A percentile compares a stretch with the other conserved stretches of the same genome.
Evolutionary conservation across 2,329 filamentous ascomycete genomes (phyloP).

Genomic region (Madurella mycetomatis): DNA sequence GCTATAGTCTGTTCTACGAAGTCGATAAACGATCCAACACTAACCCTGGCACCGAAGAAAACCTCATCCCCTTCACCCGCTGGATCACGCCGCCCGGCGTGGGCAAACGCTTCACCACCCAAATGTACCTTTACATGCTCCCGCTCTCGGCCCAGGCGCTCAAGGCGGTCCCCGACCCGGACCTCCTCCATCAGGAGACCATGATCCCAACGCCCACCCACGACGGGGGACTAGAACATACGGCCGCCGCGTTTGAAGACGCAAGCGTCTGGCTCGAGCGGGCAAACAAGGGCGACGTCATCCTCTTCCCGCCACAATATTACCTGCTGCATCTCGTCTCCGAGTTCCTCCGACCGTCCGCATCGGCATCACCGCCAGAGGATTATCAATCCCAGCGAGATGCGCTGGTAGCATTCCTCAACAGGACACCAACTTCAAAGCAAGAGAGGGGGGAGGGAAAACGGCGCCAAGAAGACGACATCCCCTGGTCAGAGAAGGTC

Average conservation of each 20-base stretch:
- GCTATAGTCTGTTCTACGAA: not conserved
- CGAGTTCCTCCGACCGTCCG: constrained; percentile 40
- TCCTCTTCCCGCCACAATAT: constrained; percentile 87
- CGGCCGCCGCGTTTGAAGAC: constrained; percentile 72
- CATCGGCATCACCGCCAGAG: constrained; percentile 25
- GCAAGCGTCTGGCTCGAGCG: constrained; percentile 64
- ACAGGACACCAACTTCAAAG: constrained; percentile 34
- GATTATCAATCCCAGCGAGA: constrained; percentile 46
- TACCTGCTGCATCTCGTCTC: constrained; percentile 62
- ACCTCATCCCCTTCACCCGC: constrained; percentile 76
- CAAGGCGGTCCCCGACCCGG: not conserved
- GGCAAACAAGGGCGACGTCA: constrained; percentile 62
- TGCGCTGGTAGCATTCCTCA: constrained; percentile 51
- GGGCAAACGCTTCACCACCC: constrained; percentile 79
- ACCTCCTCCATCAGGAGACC: constrained; percentile 41
- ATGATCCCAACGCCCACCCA: constrained; percentile 64
- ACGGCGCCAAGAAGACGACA: constrained; percentile 27
- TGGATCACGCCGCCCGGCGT: constrained; percentile 80
- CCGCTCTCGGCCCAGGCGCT: constrained; percentile 45
- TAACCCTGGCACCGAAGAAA: constrained; percentile 38
- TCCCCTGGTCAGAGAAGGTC: constrained; percentile 58
- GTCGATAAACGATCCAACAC: too few relatives aligned
- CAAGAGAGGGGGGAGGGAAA: not conserved
- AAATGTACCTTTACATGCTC: constrained; percentile 94
- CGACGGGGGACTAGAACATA: constrained; percentile 57